Evolutionary conservation across 164 flowering plant species (phyloP).

Genomic region (Chloranthus sessilifolius): DNA sequence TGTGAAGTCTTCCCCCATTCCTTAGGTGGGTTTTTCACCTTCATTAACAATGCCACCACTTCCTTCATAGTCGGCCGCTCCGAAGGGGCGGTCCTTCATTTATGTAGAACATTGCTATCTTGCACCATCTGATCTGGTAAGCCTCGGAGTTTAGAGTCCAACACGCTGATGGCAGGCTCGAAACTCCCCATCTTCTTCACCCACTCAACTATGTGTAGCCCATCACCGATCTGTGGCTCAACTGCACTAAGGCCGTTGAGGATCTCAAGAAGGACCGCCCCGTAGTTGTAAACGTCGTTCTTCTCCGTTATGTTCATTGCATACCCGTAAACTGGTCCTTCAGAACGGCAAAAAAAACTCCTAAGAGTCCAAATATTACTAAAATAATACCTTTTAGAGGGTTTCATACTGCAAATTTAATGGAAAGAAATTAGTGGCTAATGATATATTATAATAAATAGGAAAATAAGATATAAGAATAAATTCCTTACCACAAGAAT

Average conservation of each 20-base stretch:
- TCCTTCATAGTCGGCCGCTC: slow-evolving; percentile 98
- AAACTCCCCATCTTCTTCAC: slow-evolving; percentile 93
- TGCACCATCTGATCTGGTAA: slow-evolving; percentile 81
- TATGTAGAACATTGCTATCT: slow-evolving; percentile 93
- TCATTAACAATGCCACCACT: slow-evolving; percentile 87
- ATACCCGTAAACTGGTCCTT: slow-evolving; percentile 86
- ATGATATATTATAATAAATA: too few relatives aligned
- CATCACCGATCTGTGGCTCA: slow-evolving; percentile 59
- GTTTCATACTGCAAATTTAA: too few relatives aligned
- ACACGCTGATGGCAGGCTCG: slow-evolving; percentile 66
- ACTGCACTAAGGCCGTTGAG: slow-evolving; percentile 82
- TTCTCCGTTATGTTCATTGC: slow-evolving; percentile 95
- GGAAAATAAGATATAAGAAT: too few relatives aligned
- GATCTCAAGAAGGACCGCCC: slow-evolving; percentile 84
- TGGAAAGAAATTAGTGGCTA: too few relatives aligned
- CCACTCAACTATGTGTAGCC: slow-evolving; percentile 95
- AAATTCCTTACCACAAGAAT: too few relatives aligned
- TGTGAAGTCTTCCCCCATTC: slow-evolving; percentile 91
- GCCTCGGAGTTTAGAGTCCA: slow-evolving; percentile 72
- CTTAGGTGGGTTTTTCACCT: slow-evolving; percentile 81
- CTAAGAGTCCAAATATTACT: too few relatives aligned
- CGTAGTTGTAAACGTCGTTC: slow-evolving; percentile 97
- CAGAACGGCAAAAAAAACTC: too few relatives aligned
- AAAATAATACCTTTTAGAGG: too few relatives aligned
- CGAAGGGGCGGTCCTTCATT: slow-evolving; percentile 66